Evolutionary conservation across 768 basidiomycete genomes (phyloP).

Genomic region (Artomyces pyxidatus): DNA sequence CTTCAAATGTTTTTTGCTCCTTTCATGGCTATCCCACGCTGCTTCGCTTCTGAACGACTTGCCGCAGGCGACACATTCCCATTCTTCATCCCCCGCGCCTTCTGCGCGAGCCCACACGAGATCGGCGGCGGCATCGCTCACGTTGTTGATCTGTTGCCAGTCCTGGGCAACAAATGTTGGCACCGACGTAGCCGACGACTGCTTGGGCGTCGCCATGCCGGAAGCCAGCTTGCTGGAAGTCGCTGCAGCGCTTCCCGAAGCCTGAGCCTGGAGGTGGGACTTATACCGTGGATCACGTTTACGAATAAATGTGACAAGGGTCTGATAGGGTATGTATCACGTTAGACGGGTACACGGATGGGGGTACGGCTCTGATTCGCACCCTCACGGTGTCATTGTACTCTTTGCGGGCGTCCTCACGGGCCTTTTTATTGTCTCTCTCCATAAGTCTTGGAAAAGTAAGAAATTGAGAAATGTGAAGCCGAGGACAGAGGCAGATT

Average conservation of each 20-base stretch:
- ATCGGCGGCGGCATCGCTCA: conserved; percentile 41
- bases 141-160: conserved; percentile 68
- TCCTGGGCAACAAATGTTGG: conserved; percentile 70
- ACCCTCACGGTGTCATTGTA: conserved; percentile 91
- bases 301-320: conserved; percentile 64
- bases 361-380: conserved; percentile 20
- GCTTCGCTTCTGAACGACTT: conserved; percentile 89
- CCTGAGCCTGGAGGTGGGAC: conserved; percentile 44
- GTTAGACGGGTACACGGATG: not conserved
- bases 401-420: conserved; percentile 81
- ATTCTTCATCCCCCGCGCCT: conserved; percentile 67
- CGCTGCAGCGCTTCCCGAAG: conserved; percentile 21
- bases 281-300: conserved; percentile 91
- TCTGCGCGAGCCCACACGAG: conserved; percentile 71
- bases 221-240: conserved; percentile 3
- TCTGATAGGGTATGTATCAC: conserved; percentile 36
- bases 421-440: conserved; percentile 87
- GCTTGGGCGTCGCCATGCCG: conserved; percentile 21
- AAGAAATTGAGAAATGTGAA: not conserved
- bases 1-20: conserved; percentile 89
- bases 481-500: too few species aligned
- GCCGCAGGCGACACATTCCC: conserved; percentile 93
- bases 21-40: conserved; percentile 93
- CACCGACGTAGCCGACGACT: conserved; percentile 27
- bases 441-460: conserved; percentile 75